Base-by-base conservation (phyloP, 2,329 filamentous ascomycete genomes). In the Aspergillus fijiensis region DNA sequence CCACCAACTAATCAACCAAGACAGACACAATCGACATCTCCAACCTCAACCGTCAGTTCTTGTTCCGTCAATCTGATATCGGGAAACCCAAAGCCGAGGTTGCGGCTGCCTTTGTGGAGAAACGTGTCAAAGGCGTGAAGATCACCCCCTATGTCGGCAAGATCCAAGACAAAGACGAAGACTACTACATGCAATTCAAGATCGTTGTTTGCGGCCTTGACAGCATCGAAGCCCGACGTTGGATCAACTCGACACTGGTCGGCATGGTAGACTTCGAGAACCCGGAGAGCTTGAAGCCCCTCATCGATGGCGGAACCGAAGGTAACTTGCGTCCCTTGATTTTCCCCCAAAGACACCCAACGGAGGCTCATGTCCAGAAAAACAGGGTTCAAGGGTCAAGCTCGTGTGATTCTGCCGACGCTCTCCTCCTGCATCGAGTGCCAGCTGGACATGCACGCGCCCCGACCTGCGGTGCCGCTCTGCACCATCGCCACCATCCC, bases 361-460 rank as follows among this genome's bases (percentile, higher is more conserved):
- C 33, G 47, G 55, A 61, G 39, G 47, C 63, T 70, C 60, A 73
- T 23, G 21, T 2, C 7, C 16, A 23, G 14, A 57, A 52, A 29
- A 12, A 19, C 63, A 88, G 88, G 94, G 53, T 98, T 99, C 86
- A 99, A 98, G 79, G 95, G 95, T 55, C 96, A 99, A 74, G 89
- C 93, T 1, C 87, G 94, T 70, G 94, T 99, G 60, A 90, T 99
- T 60, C 81, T 98, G 23, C 95, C 95, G 0, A 93, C 91, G 4
- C 85, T 99, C 71, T 96, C 93, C 19, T 96, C 92, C 23, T 99
- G 95, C 74, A 96, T 99, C 70, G 95, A 99, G 80, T 99, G 95
- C 72, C 95, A 99, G 73, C 86, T 99, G 29, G 95, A 98, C 74
- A 97, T 99, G 90, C 93, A 98, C 75, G 94, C 95, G 0, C 96